phyloP scores from a whole-genome alignment of 768 basidiomycete genomes.

The Rhodotorula toruloides region DNA sequence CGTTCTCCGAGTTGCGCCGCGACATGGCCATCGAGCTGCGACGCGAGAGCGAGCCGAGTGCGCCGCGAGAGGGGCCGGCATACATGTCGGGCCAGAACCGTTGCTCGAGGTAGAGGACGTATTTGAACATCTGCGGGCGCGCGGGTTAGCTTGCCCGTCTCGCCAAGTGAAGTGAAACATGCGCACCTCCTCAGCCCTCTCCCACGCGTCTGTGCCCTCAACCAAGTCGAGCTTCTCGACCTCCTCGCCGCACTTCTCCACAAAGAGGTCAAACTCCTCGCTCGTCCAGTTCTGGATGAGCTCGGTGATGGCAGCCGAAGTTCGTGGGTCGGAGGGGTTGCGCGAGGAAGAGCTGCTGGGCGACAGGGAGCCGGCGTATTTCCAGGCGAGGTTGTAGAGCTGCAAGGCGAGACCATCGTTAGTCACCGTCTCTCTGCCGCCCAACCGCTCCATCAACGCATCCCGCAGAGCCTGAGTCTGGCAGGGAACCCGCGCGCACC shows the following conservation, averaged over 20 bases:
- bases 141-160: rapidly evolving
- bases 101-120: slow-evolving; percentile 27
- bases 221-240: slow-evolving; percentile 20
- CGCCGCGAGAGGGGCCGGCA: background rate
- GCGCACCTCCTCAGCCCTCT: slow-evolving; percentile 26
- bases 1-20: too few relatives aligned
- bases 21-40: too few relatives aligned
- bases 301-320: slow-evolving; percentile 45
- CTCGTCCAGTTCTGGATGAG: slow-evolving; percentile 63
- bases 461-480: too few relatives aligned
- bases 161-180: background rate
- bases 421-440: rapidly evolving
- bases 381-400: slow-evolving; percentile 70
- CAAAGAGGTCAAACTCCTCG: slow-evolving; percentile 45
- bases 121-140: slow-evolving; percentile 28
- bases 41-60: too few relatives aligned
- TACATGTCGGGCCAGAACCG: slow-evolving; percentile 27
- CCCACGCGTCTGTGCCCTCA: slow-evolving; percentile 22
- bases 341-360: slow-evolving; percentile 34
- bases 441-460: background rate
- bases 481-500: slow-evolving; percentile 47
- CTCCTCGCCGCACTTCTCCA: slow-evolving; percentile 39
- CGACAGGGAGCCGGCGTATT: slow-evolving; percentile 38
- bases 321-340: slow-evolving; percentile 36
- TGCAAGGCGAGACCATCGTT: slow-evolving; percentile 40